A percentile compares a stretch with the other conserved stretches of the same genome.
Evolutionary conservation across 1,284 basidiomycete species (phyloP).

Genomic region (Apiotrichum gamsii): DNA sequence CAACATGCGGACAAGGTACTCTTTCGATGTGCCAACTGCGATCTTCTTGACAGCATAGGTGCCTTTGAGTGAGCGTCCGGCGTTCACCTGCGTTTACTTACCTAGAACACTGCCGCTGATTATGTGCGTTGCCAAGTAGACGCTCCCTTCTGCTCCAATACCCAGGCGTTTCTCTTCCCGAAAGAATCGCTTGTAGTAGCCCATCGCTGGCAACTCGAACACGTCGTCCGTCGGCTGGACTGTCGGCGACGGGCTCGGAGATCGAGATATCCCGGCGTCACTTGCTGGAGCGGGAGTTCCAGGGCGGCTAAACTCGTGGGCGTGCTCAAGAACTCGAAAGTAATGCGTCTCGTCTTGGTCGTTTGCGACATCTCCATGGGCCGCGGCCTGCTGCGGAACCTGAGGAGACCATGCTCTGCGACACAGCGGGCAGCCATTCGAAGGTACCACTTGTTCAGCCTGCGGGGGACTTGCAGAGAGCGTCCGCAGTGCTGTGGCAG

Average conservation of each 20-base stretch:
- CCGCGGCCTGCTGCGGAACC: neutral
- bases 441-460: neutral
- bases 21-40: conserved; percentile 78
- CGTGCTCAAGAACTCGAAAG: conserved; percentile 40
- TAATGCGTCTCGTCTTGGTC: conserved; percentile 18
- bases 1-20: conserved; percentile 72
- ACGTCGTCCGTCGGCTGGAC: neutral
- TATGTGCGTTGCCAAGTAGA: conserved; percentile 52
- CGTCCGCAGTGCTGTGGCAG: too few relatives aligned
- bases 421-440: conserved; percentile 31
- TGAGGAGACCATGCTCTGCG: conserved; percentile 16
- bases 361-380: neutral
- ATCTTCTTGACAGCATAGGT: conserved; percentile 90
- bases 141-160: conserved; percentile 85
- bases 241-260: too few relatives aligned
- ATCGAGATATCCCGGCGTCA: neutral
- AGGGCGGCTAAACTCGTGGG: conserved; percentile 39
- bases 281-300: conserved; percentile 20
- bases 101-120: conserved; percentile 35
- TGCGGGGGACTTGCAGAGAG: too few relatives aligned
- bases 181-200: conserved; percentile 66
- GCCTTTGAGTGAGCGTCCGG: conserved; percentile 22
- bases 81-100: conserved; percentile 11
- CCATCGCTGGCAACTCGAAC: conserved; percentile 40
- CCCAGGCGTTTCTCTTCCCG: conserved; percentile 77